Percentiles rank a stretch among this genome's conserved stretches.
These are phyloP conservation scores for Mucor plumbeus DNA, from an alignment of 371 early-diverging fungal genomes.

Conservation along the genomic window DNA sequence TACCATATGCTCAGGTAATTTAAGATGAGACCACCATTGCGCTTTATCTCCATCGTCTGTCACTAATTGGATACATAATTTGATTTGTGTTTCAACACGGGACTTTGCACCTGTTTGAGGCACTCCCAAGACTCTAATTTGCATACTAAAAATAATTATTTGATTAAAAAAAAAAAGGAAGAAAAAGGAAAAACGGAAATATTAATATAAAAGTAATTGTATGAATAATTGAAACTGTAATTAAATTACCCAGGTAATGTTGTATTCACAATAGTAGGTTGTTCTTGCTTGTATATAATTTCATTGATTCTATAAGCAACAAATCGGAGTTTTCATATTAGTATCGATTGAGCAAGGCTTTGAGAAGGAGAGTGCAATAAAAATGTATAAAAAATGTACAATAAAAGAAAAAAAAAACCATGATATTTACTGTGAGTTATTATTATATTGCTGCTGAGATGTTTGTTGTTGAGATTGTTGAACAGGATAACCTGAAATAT, in stretches of 20 bases:
- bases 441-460: background rate
- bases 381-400: background rate
- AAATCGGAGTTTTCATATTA: background rate
- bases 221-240: constrained; percentile 2
- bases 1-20: constrained; percentile 71
- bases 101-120: constrained; percentile 79
- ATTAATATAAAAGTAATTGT: background rate
- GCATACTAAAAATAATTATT: constrained; percentile 29
- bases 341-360: background rate
- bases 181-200: background rate
- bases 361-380: background rate
- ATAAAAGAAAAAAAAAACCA: background rate
- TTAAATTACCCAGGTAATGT: constrained; percentile 25
- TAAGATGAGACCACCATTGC: constrained; percentile 71
- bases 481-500: constrained; percentile 40
- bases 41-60: constrained; percentile 68
- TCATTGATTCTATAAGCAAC: background rate
- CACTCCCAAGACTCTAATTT: constrained; percentile 71
- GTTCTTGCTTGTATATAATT: background rate
- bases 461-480: constrained; percentile 12
- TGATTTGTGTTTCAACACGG: constrained; percentile 86
- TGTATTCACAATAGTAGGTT: background rate
- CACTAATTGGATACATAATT: constrained; percentile 76
- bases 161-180: background rate
- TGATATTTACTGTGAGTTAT: background rate